A percentile compares a stretch with the other conserved stretches of the same genome.
phyloP scores from a whole-genome alignment of 805 yeast genomes.

The Candida yuanshanica region DNA sequence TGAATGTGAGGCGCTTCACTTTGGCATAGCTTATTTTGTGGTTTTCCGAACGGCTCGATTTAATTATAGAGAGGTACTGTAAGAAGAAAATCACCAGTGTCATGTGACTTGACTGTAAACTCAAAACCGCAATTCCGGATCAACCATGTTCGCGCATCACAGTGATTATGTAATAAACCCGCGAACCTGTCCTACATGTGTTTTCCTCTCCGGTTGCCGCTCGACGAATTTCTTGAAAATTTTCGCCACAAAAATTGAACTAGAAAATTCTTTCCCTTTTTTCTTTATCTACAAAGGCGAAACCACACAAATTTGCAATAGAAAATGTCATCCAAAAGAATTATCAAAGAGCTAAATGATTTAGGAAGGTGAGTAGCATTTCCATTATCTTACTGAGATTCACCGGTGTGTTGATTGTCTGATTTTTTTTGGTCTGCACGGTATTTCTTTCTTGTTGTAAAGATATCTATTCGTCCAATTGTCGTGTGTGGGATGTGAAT shows the following conservation, averaged over 20 bases:
- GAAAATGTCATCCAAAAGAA: slow-evolving; percentile 76
- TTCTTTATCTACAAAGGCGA: neutral
- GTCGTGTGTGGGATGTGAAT: no score
- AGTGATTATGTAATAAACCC: neutral
- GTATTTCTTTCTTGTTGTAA: neutral
- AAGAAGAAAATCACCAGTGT: no score
- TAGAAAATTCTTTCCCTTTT: neutral
- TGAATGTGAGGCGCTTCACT: no score
- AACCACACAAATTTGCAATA: neutral
- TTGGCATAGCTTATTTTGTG: no score
- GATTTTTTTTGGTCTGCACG: neutral
- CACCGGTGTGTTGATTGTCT: neutral
- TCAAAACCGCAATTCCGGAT: no score
- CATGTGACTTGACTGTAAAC: no score
- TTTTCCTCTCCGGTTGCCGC: neutral
- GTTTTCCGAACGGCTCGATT: no score
- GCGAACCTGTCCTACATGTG: neutral
- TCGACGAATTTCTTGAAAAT: neutral
- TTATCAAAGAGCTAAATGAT: slow-evolving; percentile 91
- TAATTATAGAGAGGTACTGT: no score
- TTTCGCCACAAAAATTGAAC: slow-evolving; percentile 1
- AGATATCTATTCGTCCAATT: no score
- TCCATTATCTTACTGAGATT: neutral
- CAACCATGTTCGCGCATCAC: no score
- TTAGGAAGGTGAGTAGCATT: slow-evolving; percentile 73